Percentiles rank a stretch among this genome's conserved stretches.
These are phyloP conservation scores for Clavispora fructus DNA, from an alignment of 805 yeast species.

Conservation along the genomic window DNA sequence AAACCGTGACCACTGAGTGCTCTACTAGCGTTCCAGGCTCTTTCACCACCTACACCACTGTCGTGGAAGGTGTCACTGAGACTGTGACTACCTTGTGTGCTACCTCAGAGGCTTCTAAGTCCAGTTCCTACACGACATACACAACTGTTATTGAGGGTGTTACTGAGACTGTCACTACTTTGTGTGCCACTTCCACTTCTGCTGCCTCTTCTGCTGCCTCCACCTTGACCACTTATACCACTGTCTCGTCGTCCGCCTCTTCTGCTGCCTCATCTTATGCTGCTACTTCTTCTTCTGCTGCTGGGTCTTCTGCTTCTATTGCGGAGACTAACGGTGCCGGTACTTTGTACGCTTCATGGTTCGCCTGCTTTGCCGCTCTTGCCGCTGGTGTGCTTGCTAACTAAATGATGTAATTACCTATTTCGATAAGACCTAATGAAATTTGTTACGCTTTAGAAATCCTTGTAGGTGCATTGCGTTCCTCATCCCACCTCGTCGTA, in stretches of 20 bases:
- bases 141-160: slow-evolving; percentile 5
- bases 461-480: neutral
- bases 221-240: neutral
- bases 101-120: neutral
- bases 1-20: slow-evolving; percentile 8
- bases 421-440: neutral
- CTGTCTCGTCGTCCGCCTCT: neutral
- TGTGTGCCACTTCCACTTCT: neutral
- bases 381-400: neutral
- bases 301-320: neutral
- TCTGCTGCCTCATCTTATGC: neutral
- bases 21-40: too few relatives aligned
- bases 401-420: neutral
- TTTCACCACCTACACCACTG: slow-evolving; percentile 12
- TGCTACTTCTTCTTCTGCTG: neutral
- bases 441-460: neutral
- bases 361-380: neutral
- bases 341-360: neutral
- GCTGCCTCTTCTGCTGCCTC: neutral
- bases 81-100: slow-evolving; percentile 8
- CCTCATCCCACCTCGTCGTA: neutral
- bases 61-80: slow-evolving; percentile 2
- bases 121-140: slow-evolving; percentile 4
- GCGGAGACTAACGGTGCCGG: neutral
- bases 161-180: slow-evolving; percentile 4